Percentiles rank a stretch among this genome's conserved stretches.
Conservation (phyloP, 306 rosid genomes). For the Glycine tomentella region DNA sequence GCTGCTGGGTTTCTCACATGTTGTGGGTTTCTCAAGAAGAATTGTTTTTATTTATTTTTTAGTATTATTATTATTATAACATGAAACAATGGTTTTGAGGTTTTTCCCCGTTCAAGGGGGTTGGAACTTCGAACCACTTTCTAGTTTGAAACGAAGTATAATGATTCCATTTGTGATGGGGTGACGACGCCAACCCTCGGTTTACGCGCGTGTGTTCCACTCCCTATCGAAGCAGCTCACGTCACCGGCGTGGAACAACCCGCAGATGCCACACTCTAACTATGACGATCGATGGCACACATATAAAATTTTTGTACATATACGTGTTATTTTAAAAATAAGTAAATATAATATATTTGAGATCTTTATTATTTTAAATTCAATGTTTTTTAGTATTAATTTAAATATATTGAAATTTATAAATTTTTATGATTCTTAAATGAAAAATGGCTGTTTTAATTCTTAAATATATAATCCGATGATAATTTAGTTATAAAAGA, state of each 20-base stretch:
- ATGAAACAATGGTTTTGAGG: slow-evolving; percentile 60
- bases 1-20: slow-evolving; percentile 66
- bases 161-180: background rate
- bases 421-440: no score
- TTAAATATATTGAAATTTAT: no score
- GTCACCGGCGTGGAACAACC: background rate
- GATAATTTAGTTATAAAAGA: no score
- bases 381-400: no score
- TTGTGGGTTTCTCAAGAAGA: slow-evolving; percentile 43
- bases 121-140: slow-evolving; percentile 47
- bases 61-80: background rate
- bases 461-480: no score
- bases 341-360: no score
- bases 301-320: no score
- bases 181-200: background rate
- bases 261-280: background rate
- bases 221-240: slow-evolving; percentile 1
- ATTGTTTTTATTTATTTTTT: background rate
- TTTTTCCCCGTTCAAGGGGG: slow-evolving; percentile 61
- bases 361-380: no score
- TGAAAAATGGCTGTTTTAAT: no score
- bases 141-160: slow-evolving; percentile 17
- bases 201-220: slow-evolving; percentile 10
- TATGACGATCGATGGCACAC: no score
- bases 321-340: no score